These are phyloP conservation scores for Scheffersomyces stipitis DNA, from an alignment of 805 yeast species.

Conservation along the genomic window DNA sequence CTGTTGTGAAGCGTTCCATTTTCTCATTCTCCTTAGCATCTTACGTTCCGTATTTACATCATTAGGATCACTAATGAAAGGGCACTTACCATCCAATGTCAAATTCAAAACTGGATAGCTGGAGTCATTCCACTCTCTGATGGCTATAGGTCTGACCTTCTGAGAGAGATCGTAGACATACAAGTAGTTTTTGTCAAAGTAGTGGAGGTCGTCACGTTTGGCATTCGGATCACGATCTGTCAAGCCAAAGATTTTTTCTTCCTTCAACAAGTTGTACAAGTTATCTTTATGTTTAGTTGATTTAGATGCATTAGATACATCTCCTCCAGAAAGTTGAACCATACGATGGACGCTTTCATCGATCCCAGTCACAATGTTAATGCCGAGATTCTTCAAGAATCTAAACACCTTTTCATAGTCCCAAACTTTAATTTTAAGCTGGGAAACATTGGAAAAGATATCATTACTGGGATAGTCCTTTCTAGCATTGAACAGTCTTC, in stretches of 20 bases:
- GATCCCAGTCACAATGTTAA: slow-evolving; percentile 8
- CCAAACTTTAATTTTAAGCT: slow-evolving; percentile 78
- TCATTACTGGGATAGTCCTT: slow-evolving; percentile 52
- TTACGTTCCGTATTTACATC: slow-evolving; percentile 42
- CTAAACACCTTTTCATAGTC: slow-evolving; percentile 79
- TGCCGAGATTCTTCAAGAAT: slow-evolving; percentile 65
- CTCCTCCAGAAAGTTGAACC: too few species aligned
- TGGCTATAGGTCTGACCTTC: slow-evolving; percentile 74
- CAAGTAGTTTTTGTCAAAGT: slow-evolving; percentile 69
- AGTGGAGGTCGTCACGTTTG: slow-evolving; percentile 78
- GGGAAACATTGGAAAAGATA: slow-evolving; percentile 62
- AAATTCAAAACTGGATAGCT: slow-evolving; percentile 55
- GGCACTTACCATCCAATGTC: slow-evolving; percentile 75
- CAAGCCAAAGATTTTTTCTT: slow-evolving; percentile 84
- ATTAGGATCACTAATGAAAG: slow-evolving; percentile 67
- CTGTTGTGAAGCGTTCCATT: slow-evolving; percentile 40
- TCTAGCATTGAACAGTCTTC: slow-evolving; percentile 48
- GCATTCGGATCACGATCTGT: slow-evolving; percentile 87
- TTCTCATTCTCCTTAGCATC: slow-evolving; percentile 37
- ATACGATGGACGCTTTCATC: too few species aligned
- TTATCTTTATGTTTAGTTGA: slow-evolving; percentile 16
- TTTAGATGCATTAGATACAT: background rate
- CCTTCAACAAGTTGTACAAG: slow-evolving; percentile 59
- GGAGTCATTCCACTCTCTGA: slow-evolving; percentile 72
- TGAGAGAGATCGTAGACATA: slow-evolving; percentile 81